Evolutionary conservation across 2,329 filamentous ascomycete species (phyloP).

Genomic region (Taxawa tesnikishii): DNA sequence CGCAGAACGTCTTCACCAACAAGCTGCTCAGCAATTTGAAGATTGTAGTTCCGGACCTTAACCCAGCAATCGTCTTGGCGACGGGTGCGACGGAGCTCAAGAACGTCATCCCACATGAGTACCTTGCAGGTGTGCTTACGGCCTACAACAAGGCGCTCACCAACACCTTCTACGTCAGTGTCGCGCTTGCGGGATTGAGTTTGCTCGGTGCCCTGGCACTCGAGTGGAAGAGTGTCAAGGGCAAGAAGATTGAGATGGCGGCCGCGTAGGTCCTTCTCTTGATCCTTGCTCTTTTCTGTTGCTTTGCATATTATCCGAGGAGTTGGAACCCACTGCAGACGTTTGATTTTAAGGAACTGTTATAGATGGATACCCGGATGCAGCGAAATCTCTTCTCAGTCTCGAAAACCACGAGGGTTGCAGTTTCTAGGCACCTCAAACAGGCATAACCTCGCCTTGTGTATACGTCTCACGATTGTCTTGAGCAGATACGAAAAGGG

Average conservation of each 20-base stretch:
- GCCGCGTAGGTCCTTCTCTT: no score
- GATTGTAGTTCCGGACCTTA: conserved; percentile 27
- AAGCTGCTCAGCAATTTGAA: conserved; percentile 28
- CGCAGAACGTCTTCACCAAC: conserved; percentile 39
- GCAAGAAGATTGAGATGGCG: conserved; percentile 26
- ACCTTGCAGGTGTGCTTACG: conserved; percentile 39
- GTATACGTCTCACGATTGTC: no score
- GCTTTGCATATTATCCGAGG: no score
- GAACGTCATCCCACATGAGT: conserved; percentile 36
- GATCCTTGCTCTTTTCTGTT: no score
- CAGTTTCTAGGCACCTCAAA: no score
- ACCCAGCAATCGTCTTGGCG: conserved; percentile 28
- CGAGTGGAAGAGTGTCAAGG: conserved; percentile 56
- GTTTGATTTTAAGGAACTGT: no score
- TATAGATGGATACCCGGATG: no score
- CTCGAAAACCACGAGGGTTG: no score
- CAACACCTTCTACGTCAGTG: conserved; percentile 47
- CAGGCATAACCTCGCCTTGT: no score
- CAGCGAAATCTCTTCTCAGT: no score
- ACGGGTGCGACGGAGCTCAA: conserved; percentile 49
- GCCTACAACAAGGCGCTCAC: conserved; percentile 54
- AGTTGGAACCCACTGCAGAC: no score
- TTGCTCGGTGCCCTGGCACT: conserved; percentile 44
- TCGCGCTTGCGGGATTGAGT: conserved; percentile 41
- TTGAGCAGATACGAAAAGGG: no score